A percentile compares a stretch with the other conserved stretches of the same genome.
These are phyloP conservation scores for Colletotrichum euphorbiae DNA, from an alignment of 2,329 filamentous ascomycete genomes.

Conservation along the genomic window DNA sequence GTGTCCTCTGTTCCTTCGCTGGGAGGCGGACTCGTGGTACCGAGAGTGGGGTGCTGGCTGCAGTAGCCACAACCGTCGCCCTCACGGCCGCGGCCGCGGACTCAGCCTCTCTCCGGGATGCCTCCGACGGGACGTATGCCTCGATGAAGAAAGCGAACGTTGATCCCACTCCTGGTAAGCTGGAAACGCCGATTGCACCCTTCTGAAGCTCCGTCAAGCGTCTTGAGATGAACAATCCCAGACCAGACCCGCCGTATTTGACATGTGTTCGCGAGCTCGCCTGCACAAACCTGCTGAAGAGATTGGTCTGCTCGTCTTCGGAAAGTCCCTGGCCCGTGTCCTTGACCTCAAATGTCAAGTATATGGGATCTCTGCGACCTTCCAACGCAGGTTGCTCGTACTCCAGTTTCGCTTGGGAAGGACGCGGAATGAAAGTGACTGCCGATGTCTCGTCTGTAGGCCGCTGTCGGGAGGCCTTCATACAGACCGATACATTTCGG, in stretches of 20 bases:
- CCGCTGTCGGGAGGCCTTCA: constrained; percentile 57
- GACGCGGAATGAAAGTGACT: constrained; percentile 72
- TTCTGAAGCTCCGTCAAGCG: constrained; percentile 85
- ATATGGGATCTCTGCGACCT: constrained; percentile 62
- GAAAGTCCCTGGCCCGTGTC: constrained; percentile 82
- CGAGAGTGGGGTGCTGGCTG: constrained; percentile 24
- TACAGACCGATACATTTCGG: constrained; percentile 63
- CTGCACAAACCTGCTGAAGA: constrained; percentile 85
- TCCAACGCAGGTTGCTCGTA: constrained; percentile 50
- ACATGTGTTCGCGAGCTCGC: constrained; percentile 81
- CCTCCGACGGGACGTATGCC: constrained; percentile 58
- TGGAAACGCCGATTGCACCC: constrained; percentile 81
- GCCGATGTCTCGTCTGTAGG: constrained; percentile 56
- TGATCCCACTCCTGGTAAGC: constrained; percentile 75
- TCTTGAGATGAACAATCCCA: constrained; percentile 83
- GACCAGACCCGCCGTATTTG: constrained; percentile 81
- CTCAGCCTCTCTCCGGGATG: constrained; percentile 54
- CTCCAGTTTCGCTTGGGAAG: constrained; percentile 57
- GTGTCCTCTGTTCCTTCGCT: constrained; percentile 26
- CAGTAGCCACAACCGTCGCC: background rate
- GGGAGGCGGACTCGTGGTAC: constrained; percentile 4
- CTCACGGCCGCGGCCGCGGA: constrained; percentile 48
- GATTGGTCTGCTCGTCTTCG: constrained; percentile 75
- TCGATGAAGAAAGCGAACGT: constrained; percentile 82
- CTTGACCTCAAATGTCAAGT: constrained; percentile 77